Evolutionary conservation across 2,329 filamentous ascomycete genomes (phyloP).

Genomic region (Aspergillus thermomutatus): DNA sequence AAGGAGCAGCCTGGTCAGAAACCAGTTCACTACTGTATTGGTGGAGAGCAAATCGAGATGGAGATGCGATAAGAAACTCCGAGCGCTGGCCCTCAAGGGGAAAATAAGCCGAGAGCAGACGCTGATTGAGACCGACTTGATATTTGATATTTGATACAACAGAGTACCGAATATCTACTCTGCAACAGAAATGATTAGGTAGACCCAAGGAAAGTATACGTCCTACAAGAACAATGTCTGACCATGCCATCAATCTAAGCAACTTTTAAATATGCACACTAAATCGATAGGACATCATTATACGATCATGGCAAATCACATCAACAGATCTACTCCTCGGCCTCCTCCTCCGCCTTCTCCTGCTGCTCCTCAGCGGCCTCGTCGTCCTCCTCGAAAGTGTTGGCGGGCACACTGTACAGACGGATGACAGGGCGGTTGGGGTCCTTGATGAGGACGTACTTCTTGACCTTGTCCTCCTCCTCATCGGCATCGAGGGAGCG

Average conservation of each 20-base stretch:
- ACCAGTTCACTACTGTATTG: too few relatives aligned
- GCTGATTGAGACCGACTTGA: too few relatives aligned
- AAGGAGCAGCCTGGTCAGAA: not conserved
- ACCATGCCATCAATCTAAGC: conserved; percentile 21
- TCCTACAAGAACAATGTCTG: not conserved
- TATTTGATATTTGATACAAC: too few relatives aligned
- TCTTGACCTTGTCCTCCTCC: conserved; percentile 42
- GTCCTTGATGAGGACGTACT: conserved; percentile 67
- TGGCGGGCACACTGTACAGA: conserved; percentile 83
- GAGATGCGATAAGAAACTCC: too few relatives aligned
- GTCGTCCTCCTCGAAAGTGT: conserved; percentile 87
- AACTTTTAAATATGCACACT: conserved; percentile 16
- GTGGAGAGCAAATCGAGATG: too few relatives aligned
- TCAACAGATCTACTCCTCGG: conserved; percentile 29
- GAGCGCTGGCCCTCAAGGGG: not conserved
- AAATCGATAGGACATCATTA: conserved; percentile 12
- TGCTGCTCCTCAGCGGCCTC: conserved; percentile 59
- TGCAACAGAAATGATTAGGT: not conserved
- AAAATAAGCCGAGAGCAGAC: too few relatives aligned
- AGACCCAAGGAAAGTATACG: not conserved
- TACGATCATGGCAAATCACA: conserved; percentile 15
- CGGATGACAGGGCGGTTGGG: conserved; percentile 95
- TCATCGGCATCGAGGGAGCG: conserved; percentile 40
- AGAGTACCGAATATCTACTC: too few relatives aligned
- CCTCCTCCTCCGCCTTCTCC: conserved; percentile 53